These are phyloP conservation scores for Sextonia rubra DNA, from an alignment of 164 flowering plant species.

Conservation along the genomic window DNA sequence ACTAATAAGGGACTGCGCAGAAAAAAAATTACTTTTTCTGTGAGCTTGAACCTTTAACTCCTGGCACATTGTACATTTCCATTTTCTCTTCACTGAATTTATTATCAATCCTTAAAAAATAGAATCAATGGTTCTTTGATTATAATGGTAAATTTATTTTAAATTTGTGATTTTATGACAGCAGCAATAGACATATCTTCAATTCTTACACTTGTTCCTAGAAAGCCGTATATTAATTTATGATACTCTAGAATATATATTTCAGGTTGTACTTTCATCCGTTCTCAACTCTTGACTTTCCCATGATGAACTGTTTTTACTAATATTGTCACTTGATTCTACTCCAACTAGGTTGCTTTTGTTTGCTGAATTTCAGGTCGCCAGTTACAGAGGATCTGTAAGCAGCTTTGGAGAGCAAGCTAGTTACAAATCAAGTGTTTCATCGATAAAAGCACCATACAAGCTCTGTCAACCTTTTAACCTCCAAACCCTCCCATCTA, in stretches of 20 bases:
- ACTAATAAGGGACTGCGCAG: no score
- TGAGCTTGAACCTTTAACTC: no score
- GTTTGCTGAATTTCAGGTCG: constrained; percentile 52
- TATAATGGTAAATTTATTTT: no score
- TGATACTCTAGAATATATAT: background rate
- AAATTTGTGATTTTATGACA: no score
- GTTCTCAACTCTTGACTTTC: background rate
- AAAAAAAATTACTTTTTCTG: no score
- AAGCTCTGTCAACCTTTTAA: constrained; percentile 69
- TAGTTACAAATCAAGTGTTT: constrained; percentile 51
- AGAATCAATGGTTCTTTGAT: no score
- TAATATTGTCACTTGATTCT: no score
- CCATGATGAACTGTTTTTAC: no score
- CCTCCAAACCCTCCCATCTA: constrained; percentile 51
- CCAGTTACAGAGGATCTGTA: constrained; percentile 78
- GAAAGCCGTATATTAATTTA: background rate
- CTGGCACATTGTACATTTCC: no score
- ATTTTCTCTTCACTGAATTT: no score
- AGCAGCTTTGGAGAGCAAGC: constrained; percentile 97
- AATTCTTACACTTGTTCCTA: background rate
- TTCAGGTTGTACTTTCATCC: no score
- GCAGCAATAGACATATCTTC: background rate
- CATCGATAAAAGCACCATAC: constrained; percentile 55
- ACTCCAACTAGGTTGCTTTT: background rate
- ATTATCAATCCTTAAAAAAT: no score